Conservation (phyloP, 306 rosid genomes). For the Lathyrus tuberosus region DNA sequence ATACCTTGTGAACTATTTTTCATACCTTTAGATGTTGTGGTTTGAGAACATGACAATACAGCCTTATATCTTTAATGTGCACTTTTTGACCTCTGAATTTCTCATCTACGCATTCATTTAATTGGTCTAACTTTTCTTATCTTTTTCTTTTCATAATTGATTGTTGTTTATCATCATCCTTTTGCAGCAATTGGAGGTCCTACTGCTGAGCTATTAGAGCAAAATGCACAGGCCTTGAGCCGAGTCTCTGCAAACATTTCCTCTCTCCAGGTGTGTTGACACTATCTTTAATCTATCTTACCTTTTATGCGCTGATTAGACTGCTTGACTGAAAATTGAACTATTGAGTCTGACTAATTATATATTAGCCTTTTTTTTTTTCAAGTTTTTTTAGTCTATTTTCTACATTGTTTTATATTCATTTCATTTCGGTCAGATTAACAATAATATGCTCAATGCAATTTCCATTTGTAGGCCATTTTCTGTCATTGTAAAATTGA, state of each 20-base stretch:
- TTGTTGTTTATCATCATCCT: constrained; percentile 9
- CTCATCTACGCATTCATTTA: constrained; percentile 7
- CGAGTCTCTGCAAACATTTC: constrained; percentile 56
- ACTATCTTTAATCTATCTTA: constrained; percentile 16
- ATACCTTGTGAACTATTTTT: constrained; percentile 25
- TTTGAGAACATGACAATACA: constrained; percentile 9
- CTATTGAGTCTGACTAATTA: neutral
- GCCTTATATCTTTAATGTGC: constrained; percentile 18
- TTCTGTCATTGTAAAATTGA: constrained; percentile 30
- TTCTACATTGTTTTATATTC: constrained; percentile 5
- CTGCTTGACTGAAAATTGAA: neutral
- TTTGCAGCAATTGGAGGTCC: constrained; percentile 62
- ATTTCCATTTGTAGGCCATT: constrained; percentile 28
- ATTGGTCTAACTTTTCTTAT: neutral
- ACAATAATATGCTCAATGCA: too few species aligned
- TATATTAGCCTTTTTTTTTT: neutral
- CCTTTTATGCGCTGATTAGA: neutral
- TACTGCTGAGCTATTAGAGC: constrained; percentile 59
- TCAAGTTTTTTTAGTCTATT: neutral
- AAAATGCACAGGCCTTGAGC: constrained; percentile 51
- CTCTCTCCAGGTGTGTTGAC: constrained; percentile 49
- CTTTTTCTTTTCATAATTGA: neutral
- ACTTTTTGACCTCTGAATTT: constrained; percentile 28
- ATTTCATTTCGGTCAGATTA: neutral
- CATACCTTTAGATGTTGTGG: constrained; percentile 33